Evolutionary conservation across 169 alveolate species (phyloP), one percentile per base, ranked within the genome.

Genomic region (Theileria parva): DNA sequence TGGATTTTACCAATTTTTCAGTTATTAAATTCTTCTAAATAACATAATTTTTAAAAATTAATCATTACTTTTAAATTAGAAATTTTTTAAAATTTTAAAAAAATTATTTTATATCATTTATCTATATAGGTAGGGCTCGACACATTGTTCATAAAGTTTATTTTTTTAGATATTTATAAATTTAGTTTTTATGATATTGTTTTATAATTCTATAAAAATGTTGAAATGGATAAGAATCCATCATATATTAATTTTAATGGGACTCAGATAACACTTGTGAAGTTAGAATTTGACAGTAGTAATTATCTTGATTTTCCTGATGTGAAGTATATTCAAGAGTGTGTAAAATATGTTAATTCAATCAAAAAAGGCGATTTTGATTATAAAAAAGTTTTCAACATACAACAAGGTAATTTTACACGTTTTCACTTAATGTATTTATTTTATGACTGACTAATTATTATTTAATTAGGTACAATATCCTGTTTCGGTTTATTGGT

Each of bases 401-500:
- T 63, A n/a, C 71, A 63, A 7, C 39, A 63, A 63, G 71, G 71
- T 63, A n/a, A 1, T 44, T 44, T 44, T 32, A 32, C 37, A 32
- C 37, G 8, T 32, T 5, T 32, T 5, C 37, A 1, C 5, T 32
- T 32, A 32, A 32, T 32, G 37, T 32, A 32, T 32, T 32, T 32
- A 32, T 32, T 32, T 1, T 32, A 1, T 1, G 5, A 32, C 53
- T 44, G 12, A 0, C 53, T 44, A 4, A 44, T 44, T 7, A 21
- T 28, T 27, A 13, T 27, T 27, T 21, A 19, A 25, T 19, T 68
- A 80, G 87, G 87, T 3, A 3, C 72, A 15, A n/a, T 53, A 11
- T 60, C 66, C 7, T 32, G 75, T 12, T 34, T 80, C 8, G 87
- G 87, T 2, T 61, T 80, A 0, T 9, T 80, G 9, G 53, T 80